These are phyloP conservation scores for Hypoxylon sp. DNA, from an alignment of 2,329 filamentous ascomycete species.

Conservation along the genomic window DNA sequence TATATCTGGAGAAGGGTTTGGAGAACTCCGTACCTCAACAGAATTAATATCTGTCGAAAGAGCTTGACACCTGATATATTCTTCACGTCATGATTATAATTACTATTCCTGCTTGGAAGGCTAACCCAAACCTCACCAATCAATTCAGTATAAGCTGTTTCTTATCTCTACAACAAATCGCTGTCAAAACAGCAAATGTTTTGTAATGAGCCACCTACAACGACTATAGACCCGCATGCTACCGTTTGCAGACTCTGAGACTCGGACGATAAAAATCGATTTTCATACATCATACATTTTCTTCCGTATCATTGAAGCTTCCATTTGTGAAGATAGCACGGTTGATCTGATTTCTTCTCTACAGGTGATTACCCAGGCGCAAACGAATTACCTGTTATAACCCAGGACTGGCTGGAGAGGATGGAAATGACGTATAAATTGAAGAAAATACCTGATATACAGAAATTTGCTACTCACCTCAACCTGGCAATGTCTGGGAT, in stretches of 20 bases:
- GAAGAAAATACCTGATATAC: too few species aligned
- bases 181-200: not conserved
- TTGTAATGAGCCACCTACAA: not conserved
- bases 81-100: not conserved
- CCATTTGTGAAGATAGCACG: not conserved
- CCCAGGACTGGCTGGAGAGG: too few species aligned
- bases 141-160: not conserved
- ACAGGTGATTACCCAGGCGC: too few species aligned
- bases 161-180: not conserved
- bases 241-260: not conserved
- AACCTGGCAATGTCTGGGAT: too few species aligned
- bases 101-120: not conserved
- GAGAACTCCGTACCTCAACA: too few species aligned
- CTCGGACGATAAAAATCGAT: not conserved
- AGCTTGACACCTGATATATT: not conserved
- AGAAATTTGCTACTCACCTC: too few species aligned
- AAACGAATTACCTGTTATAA: too few species aligned
- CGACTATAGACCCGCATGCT: not conserved
- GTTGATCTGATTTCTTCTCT: too few species aligned
- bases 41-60: not conserved
- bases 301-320: not conserved
- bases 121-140: not conserved
- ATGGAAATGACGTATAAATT: too few species aligned
- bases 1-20: too few species aligned
- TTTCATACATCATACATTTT: not conserved